Conservation (phyloP, 139 green algal genomes). For the Coccomyxa sp. region DNA sequence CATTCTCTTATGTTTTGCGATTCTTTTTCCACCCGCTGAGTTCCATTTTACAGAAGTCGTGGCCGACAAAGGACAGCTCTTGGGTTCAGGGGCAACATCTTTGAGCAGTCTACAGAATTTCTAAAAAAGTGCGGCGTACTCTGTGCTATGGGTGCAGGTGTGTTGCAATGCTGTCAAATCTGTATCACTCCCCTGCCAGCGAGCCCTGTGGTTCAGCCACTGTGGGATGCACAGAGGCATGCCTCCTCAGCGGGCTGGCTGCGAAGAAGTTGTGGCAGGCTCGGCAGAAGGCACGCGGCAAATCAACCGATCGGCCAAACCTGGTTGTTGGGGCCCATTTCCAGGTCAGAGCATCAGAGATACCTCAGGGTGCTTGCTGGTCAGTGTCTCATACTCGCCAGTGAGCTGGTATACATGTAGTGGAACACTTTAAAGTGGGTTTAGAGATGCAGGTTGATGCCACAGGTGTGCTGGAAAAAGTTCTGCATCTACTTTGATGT, state of each 20-base stretch:
- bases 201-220: conserved; percentile 11
- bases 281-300: conserved; percentile 18
- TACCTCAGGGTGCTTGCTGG: background rate
- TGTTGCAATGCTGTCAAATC: background rate
- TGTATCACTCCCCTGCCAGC: background rate
- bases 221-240: conserved; percentile 54
- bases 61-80: background rate
- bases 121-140: background rate
- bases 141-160: background rate
- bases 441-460: background rate
- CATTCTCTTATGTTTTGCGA: background rate
- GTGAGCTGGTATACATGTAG: background rate
- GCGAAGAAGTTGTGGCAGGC: conserved; percentile 55
- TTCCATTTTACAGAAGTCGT: background rate
- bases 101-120: background rate
- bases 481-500: conserved; percentile 18
- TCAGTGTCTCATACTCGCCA: background rate
- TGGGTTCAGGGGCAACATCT: background rate
- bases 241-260: conserved; percentile 54
- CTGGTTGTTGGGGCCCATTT: conserved; percentile 40
- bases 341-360: conserved; percentile 30
- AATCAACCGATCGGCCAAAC: conserved; percentile 46
- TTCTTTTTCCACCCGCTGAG: background rate
- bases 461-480: conserved; percentile 54
- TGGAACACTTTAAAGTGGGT: background rate